phyloP scores from a whole-genome alignment of 2,329 filamentous ascomycete species.

The Apiospora aurea region DNA sequence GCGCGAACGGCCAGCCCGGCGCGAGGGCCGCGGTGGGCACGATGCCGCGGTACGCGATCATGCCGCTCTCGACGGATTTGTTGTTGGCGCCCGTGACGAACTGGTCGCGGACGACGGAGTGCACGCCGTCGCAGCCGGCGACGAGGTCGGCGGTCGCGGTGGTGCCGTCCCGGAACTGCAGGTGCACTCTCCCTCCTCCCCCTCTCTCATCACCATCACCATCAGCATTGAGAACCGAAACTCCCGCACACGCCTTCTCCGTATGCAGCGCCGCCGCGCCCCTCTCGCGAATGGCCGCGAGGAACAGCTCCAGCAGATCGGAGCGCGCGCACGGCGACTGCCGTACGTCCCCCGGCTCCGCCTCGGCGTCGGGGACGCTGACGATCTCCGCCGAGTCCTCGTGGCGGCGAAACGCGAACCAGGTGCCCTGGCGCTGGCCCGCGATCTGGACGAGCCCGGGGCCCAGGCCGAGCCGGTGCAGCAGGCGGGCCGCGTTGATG shows the following conservation, averaged over 20 bases:
- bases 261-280: slow-evolving; percentile 38
- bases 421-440: slow-evolving; percentile 40
- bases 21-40: slow-evolving; percentile 30
- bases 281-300: slow-evolving; percentile 31
- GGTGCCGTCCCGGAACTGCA: slow-evolving; percentile 38
- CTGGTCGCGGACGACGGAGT: slow-evolving; percentile 38
- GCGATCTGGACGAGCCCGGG: slow-evolving; percentile 39
- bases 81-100: slow-evolving; percentile 31
- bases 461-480: slow-evolving; percentile 44
- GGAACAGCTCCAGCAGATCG: slow-evolving; percentile 39
- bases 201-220: neutral
- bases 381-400: slow-evolving; percentile 44
- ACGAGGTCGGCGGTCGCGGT: slow-evolving; percentile 37
- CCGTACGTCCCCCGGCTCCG: slow-evolving; percentile 28
- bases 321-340: slow-evolving; percentile 33
- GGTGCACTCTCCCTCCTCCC: slow-evolving; percentile 28
- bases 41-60: slow-evolving; percentile 36
- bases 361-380: slow-evolving; percentile 38
- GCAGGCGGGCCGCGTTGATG: slow-evolving; percentile 43
- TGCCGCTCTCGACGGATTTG: slow-evolving; percentile 34
- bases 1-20: slow-evolving; percentile 35
- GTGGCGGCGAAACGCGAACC: slow-evolving; percentile 45
- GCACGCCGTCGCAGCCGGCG: slow-evolving; percentile 43
- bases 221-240: slow-evolving; percentile 26
- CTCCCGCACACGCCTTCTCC: slow-evolving; percentile 34